Evolutionary conservation across 257 asterid genomes (phyloP), one percentile per base, ranked within the genome.

Genomic region (Scutellaria barbata): DNA sequence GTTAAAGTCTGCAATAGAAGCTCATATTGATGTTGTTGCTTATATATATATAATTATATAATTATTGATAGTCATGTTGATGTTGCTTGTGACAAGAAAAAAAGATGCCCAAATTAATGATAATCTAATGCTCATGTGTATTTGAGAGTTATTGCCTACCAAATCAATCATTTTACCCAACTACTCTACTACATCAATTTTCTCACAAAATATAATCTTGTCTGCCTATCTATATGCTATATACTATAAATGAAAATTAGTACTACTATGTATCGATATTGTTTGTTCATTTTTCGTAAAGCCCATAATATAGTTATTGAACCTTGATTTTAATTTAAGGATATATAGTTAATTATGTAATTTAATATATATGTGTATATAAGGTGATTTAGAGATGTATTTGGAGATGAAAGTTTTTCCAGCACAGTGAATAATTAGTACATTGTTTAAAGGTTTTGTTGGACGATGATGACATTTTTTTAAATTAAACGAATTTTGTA

Each of bases 111-210:
- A 51, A 3, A 40, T 41, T 6, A 14, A 62, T 18, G 10, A 35
- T 43, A 10, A 64, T 56, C 22, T 20, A 52, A 39, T 16, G 3
- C 1, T 2, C 20, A 50, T 52, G 33, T 59, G 59, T 22, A 70
- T 66, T 56, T 75, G 84, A 87, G 66, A 76, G 75, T 53, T 41
- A 80, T 74, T 61, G 72, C 76, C 82, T 67, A 82, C 84, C 89
- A 12, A 74, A 81, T 39, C 71, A 70, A 82, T 82, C 61, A 73
- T 77, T 73, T 12, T 12, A 33, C 61, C 62, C 60, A 46, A 66
- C 22, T 10, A 17, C 58, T 16, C 39, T 56, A 3, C 14, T 30
- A 30, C 5, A 30, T 54, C 5, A 22, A 2, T 22, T 39, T 12
- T 48, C 43, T 56, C 6, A 33, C 5, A 57, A 45, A 22, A 16